Base-by-base conservation (phyloP, 495 filamentous ascomycete species). In the Bacidia gigantensis region DNA sequence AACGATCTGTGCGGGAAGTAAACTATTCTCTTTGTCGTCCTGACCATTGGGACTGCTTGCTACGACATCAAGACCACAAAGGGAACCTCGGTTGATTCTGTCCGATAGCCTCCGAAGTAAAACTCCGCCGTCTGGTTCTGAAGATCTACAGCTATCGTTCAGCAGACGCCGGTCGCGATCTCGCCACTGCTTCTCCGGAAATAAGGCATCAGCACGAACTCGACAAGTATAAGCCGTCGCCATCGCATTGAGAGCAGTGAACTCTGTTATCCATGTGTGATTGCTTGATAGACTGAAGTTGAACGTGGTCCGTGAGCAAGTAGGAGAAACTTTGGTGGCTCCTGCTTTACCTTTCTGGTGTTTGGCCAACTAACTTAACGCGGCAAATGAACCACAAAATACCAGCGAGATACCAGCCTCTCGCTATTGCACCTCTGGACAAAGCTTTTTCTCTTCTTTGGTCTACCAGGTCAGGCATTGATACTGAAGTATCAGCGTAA, bases 351-450 rank as follows among this genome's bases (percentile, higher is more conserved):
- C n/a, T 35, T 35, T 50, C 22, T 21, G 25, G 26, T 20, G 18
- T 38, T 50, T 38, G 47, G 26, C 17, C 44, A 47, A 22, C 17
- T 26, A 49, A 50, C 47, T 32, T 5, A 1, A 35, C 26, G 24
- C 25, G 47, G 22, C 47, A 50, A 50, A 10, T 50, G 47, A 35
- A 38, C 47, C 47, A 50, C 12, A 38, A 23, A 50, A 35, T n/a
- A 5, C n/a, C 20, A n/a, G n/a, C n/a, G n/a, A n/a, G n/a, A n/a
- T 14, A 14, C 29, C 29, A 35, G 29, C 29, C 29, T 35, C 29
- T 14, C 29, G n/a, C n/a, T n/a, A n/a, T n/a, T n/a, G n/a, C n/a
- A n/a, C n/a, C n/a, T n/a, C n/a, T n/a, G n/a, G n/a, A n/a, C n/a
- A n/a, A n/a, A n/a, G n/a, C n/a, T n/a, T n/a, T n/a, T n/a, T n/a